phyloP scores from a whole-genome alignment of 2,329 filamentous ascomycete species.

The Aspergillus pseudotamarii region DNA sequence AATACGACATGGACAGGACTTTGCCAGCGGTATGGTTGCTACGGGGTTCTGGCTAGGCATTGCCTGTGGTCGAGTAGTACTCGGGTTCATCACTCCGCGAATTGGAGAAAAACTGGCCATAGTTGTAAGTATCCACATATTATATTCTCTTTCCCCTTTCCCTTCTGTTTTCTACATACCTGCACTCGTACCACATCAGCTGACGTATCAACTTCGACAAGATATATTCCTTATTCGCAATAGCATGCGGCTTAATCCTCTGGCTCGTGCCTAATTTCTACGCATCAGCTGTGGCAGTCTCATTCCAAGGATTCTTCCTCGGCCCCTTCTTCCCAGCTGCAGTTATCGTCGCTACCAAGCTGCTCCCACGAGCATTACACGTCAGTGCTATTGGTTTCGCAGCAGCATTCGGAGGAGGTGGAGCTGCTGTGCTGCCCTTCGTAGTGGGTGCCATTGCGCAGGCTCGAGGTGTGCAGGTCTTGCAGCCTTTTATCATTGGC shows the following conservation, averaged over 20 bases:
- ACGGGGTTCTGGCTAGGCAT: slow-evolving; percentile 86
- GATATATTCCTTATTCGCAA: slow-evolving; percentile 65
- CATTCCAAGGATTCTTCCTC: slow-evolving; percentile 75
- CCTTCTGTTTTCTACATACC: neutral
- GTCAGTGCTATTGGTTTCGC: slow-evolving; percentile 81
- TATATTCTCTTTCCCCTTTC: neutral
- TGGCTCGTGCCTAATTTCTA: slow-evolving; percentile 80
- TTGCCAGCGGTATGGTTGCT: slow-evolving; percentile 72
- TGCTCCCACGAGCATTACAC: slow-evolving; percentile 73
- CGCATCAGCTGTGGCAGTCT: slow-evolving; percentile 71
- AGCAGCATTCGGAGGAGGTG: slow-evolving; percentile 73
- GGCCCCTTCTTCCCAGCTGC: slow-evolving; percentile 78
- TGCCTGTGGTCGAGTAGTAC: slow-evolving; percentile 69
- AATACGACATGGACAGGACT: slow-evolving; percentile 68
- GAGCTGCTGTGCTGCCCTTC: slow-evolving; percentile 57
- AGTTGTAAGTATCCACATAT: slow-evolving; percentile 29
- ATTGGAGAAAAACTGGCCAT: slow-evolving; percentile 70
- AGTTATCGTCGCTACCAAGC: slow-evolving; percentile 71
- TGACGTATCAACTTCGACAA: slow-evolving; percentile 6
- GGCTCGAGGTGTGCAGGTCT: slow-evolving; percentile 59
- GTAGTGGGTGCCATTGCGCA: slow-evolving; percentile 54
- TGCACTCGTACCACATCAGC: neutral
- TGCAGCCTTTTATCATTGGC: slow-evolving; percentile 58
- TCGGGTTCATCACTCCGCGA: slow-evolving; percentile 74
- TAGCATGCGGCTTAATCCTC: slow-evolving; percentile 71